Evolutionary conservation across 805 yeast species (phyloP), one percentile per base, ranked within the genome.

Genomic region (Candida methanosorbosa): DNA sequence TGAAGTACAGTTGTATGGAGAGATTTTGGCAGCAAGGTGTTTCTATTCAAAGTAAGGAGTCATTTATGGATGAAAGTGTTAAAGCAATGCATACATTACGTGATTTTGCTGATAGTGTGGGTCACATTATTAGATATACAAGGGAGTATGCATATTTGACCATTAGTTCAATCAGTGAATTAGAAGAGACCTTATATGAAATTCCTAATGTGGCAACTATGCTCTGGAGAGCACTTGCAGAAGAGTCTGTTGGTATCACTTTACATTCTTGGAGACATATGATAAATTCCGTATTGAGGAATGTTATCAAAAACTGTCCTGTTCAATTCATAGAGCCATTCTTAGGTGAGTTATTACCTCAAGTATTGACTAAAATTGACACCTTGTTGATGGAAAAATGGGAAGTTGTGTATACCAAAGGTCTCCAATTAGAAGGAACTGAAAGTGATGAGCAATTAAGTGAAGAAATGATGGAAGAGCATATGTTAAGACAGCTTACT

Each of bases 11-110:
- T 40, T 81, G 94, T 33, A 77, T 80, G 53, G 99, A 92, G 61
- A 68, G 97, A 49, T 92, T 92, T 56, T 92, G 99, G 99, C 97
- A 94, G 52, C 94, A 87, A 40, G 98, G 98, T 14, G 94, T 94
- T 17, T 84, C 96, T 1, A 82, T 84, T 38, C 95, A 92, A 58
- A 78, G 95, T 2, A 81, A 85, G 49, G 97, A 92, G 53, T 87
- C 92, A 23, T 94, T 92, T 46, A 80, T 92, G 42, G 95, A 84
- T 52, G 97, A 92, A 52, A 87, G 79, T 49, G 94, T 85, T 38
- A 86, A 82, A 52, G 97, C 98, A 0, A 85, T 92, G 66, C 81
- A 82, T 43, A 88, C 98, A 0, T 62, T 92, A 38, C 72, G 97
- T 44, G 98, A 92, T 59, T 92, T 92, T 66, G 97, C 98, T 0